Evolutionary conservation across 495 filamentous ascomycete genomes (phyloP), one percentile per base, ranked within the genome.

Genomic region (Amphirosellinia nigrospora): DNA sequence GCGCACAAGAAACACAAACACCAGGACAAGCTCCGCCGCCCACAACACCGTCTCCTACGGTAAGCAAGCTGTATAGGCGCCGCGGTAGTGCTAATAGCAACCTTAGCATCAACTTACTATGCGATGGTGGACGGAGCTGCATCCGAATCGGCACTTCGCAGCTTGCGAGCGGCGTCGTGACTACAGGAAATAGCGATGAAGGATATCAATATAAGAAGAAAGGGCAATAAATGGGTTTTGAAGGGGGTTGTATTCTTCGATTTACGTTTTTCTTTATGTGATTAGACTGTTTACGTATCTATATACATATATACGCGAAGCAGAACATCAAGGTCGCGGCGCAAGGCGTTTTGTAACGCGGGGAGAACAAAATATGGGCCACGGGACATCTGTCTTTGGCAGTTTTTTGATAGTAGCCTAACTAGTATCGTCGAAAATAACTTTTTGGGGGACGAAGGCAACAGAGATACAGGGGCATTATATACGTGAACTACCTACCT

Each of bases 81-180:
- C 70, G 70, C 61, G 68, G 66, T 43, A 78, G 76, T 41, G 72
- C 64, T 34, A 69, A 68, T 9, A 76, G 71, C 59, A 71, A 62
- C 9, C 71, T 76, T 16, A 78, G 75, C 43, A 45, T 77, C 4
- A 77, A 79, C 11, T 74, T 70, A 6, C 72, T 77, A 48, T 69
- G 41, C 21, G 69, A 73, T 2, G 75, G 77, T 28, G 72, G 69
- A 32, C 75, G 77, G 7, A 72, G 72, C 13, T 74, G 76, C n/a
- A 83, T 83, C 56, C 78, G 71, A 59, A 71, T 82, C 63, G 80
- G 80, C 38, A 70, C 76, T 16, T 66, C 77, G 15, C 76, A 68
- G 26, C 74, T 75, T 1, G 61, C 46, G 0, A n/a, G 39, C 16
- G 52, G 66, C 23, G 53, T 72, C 1, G 60, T 72, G 8, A 77